phyloP scores from a whole-genome alignment of 176 grass and related monocot species.

The Pharus latifolius region DNA sequence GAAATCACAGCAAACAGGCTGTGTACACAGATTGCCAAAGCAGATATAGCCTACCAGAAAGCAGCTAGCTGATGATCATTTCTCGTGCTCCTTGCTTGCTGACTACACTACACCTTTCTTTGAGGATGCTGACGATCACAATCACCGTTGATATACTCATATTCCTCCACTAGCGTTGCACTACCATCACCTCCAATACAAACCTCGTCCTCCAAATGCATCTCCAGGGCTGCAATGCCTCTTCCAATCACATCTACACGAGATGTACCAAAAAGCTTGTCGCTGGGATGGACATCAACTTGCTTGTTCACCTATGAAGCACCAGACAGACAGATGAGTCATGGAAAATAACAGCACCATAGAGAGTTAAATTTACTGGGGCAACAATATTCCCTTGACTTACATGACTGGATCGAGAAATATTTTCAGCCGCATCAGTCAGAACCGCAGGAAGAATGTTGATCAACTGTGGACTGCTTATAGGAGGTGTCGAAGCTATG shows the following conservation, averaged over 20 bases:
- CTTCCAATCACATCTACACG: slow-evolving; percentile 26
- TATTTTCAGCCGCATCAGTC: slow-evolving; percentile 23
- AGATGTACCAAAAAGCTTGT: slow-evolving; percentile 4
- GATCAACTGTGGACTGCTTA: slow-evolving; percentile 29
- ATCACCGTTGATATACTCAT: background rate
- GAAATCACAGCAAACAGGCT: background rate
- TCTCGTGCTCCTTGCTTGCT: background rate
- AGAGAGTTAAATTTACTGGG: background rate
- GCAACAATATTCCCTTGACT: background rate
- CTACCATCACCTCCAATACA: background rate
- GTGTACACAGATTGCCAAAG: background rate
- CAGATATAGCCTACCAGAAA: background rate
- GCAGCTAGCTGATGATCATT: background rate
- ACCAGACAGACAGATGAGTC: slow-evolving; percentile 1
- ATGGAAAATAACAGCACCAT: background rate
- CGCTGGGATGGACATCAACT: background rate
- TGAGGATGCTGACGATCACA: slow-evolving; percentile 13
- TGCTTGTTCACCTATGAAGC: slow-evolving; percentile 30
- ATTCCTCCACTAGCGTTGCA: background rate
- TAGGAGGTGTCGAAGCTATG: slow-evolving; percentile 48
- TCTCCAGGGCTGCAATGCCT: slow-evolving; percentile 7
- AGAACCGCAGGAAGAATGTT: slow-evolving; percentile 40
- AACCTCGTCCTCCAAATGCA: slow-evolving; percentile 16
- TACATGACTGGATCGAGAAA: slow-evolving; percentile 26
- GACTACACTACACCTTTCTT: background rate